A percentile compares a stretch with the other conserved stretches of the same genome.
These are phyloP conservation scores for Calycina marina DNA, from an alignment of 2,329 filamentous ascomycete genomes.

Conservation along the genomic window DNA sequence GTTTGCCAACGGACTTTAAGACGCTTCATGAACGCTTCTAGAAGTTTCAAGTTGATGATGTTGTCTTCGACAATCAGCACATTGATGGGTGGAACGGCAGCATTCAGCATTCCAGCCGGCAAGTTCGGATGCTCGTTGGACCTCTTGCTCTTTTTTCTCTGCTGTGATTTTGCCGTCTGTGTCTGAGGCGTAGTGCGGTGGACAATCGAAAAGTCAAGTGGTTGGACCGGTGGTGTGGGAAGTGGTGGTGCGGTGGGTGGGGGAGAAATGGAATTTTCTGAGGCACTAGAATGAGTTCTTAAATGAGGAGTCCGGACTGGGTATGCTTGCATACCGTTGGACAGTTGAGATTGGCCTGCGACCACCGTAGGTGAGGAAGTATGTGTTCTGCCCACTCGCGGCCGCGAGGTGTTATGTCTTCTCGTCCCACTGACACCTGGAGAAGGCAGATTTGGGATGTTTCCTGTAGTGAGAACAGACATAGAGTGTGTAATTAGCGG, in stretches of 20 bases:
- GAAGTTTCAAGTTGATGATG: conserved; percentile 84
- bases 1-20: conserved; percentile 94
- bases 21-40: conserved; percentile 91
- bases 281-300: conserved; percentile 41
- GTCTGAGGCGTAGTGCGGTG: conserved; percentile 27
- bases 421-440: conserved; percentile 51
- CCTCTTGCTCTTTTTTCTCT: conserved; percentile 34
- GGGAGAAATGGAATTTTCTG: conserved; percentile 29
- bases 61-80: conserved; percentile 98
- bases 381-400: conserved; percentile 52
- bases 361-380: conserved; percentile 70
- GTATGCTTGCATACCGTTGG: conserved; percentile 19
- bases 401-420: conserved; percentile 41
- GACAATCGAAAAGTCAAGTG: conserved; percentile 26
- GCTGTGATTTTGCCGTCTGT: conserved; percentile 30
- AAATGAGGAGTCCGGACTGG: conserved; percentile 30
- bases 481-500: conserved; percentile 47
- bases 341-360: conserved; percentile 18
- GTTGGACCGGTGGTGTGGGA: conserved; percentile 36
- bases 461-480: conserved; percentile 65
- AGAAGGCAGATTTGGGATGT: conserved; percentile 67
- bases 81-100: conserved; percentile 85
- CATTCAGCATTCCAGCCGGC: conserved; percentile 56
- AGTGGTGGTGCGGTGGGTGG: conserved; percentile 35
- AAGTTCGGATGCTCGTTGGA: conserved; percentile 35